Evolutionary conservation across 257 asterid genomes (phyloP).

Genomic region (Haberlea rhodopensis): DNA sequence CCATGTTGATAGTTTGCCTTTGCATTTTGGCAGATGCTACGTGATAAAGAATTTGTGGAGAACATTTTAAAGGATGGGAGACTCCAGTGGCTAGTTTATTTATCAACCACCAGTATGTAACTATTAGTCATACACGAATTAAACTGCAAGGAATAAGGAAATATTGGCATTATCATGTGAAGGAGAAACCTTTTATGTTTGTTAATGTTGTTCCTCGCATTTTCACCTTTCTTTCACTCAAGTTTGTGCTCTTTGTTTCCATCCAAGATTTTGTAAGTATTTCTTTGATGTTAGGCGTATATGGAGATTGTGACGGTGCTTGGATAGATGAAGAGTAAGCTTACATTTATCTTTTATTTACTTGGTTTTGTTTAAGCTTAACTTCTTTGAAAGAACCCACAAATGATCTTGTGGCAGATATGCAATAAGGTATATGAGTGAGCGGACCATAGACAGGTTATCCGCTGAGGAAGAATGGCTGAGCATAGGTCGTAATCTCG

Average conservation of each 20-base stretch:
- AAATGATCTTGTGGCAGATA: slow-evolving; percentile 44
- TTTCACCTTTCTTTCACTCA: neutral
- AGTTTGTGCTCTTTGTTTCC: slow-evolving; percentile 14
- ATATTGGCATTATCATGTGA: slow-evolving; percentile 7
- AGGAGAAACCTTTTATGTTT: neutral
- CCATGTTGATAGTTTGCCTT: slow-evolving; percentile 23
- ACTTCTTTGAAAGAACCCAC: too few relatives aligned
- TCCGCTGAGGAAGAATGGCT: slow-evolving; percentile 86
- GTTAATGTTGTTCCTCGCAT: neutral
- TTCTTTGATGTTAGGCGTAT: slow-evolving; percentile 58
- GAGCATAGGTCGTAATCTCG: slow-evolving; percentile 48
- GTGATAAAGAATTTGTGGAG: slow-evolving; percentile 42
- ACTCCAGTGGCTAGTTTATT: slow-evolving; percentile 71
- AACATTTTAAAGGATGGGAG: slow-evolving; percentile 53
- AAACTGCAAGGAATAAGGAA: slow-evolving; percentile 8
- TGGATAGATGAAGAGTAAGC: slow-evolving; percentile 90
- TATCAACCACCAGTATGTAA: slow-evolving; percentile 83
- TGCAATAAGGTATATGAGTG: slow-evolving; percentile 47
- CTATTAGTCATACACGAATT: slow-evolving; percentile 5
- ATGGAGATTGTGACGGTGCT: slow-evolving; percentile 81
- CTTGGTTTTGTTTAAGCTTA: too few relatives aligned
- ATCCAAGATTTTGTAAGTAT: neutral
- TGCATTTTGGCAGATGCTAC: slow-evolving; percentile 50
- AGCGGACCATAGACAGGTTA: slow-evolving; percentile 52
- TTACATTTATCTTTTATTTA: slow-evolving; percentile 17